Conservation (phyloP, 2,329 filamentous ascomycete species). For the Parascedosporium putredinis region DNA sequence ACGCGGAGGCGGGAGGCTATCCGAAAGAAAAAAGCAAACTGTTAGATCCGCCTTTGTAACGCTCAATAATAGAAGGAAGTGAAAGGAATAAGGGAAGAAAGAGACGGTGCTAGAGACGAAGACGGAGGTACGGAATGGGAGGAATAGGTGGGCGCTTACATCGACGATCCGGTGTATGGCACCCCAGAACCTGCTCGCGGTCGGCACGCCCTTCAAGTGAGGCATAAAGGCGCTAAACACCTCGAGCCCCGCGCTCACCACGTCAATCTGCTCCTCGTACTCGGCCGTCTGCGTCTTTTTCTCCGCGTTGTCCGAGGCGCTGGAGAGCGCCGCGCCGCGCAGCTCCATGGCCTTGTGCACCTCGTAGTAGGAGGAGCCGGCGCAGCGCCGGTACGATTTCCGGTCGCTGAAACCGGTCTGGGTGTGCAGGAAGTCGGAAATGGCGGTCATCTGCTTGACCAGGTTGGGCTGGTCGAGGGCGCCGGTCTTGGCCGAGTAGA, state of each 20-base stretch:
- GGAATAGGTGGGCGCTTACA: too few species aligned
- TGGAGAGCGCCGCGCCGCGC: not conserved
- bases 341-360: constrained; percentile 9
- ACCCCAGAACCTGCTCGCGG: constrained; percentile 16
- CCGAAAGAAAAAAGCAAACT: too few species aligned
- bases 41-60: too few species aligned
- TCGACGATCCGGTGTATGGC: constrained; percentile 9
- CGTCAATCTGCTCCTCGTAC: constrained; percentile 14
- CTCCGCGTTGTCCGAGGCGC: not conserved
- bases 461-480: not conserved
- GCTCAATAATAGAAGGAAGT: too few species aligned
- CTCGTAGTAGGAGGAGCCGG: constrained; percentile 10
- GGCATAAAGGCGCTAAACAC: constrained; percentile 16
- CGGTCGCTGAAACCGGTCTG: constrained; percentile 12
- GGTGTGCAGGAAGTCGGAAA: constrained; percentile 11
- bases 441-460: constrained; percentile 8
- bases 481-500: not conserved
- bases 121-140: too few species aligned
- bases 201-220: constrained; percentile 10
- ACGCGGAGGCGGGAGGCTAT: too few species aligned
- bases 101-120: too few species aligned
- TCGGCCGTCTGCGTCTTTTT: constrained; percentile 8
- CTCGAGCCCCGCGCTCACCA: constrained; percentile 16
- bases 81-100: too few species aligned
- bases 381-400: constrained; percentile 12